Evolutionary conservation across 495 filamentous ascomycete genomes (phyloP).

Genomic region (Aspergillus sclerotiicarbonarius): DNA sequence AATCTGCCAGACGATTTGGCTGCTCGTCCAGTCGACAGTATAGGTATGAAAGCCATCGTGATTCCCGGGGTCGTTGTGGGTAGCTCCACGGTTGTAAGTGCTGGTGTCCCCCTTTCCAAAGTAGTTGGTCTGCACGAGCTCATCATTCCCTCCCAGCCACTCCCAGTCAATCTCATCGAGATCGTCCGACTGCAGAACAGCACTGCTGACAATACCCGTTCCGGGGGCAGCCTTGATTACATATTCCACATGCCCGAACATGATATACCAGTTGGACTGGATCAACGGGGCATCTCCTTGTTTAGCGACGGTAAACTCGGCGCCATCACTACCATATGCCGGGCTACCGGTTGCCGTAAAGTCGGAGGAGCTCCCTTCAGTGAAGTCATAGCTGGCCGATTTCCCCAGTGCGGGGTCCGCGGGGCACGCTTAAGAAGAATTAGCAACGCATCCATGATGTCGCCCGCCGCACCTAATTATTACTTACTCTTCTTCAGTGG

Average conservation of each 20-base stretch:
- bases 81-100: conserved; percentile 60
- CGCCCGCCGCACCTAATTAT: conserved; percentile 5
- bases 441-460: conserved; percentile 16
- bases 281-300: conserved; percentile 82
- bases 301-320: conserved; percentile 77
- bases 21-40: conserved; percentile 77
- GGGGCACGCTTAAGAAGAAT: conserved; percentile 56
- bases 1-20: conserved; percentile 68
- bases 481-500: conserved; percentile 64
- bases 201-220: conserved; percentile 66
- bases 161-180: conserved; percentile 93
- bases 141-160: conserved; percentile 66
- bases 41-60: conserved; percentile 73
- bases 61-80: conserved; percentile 49
- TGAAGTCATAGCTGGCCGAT: conserved; percentile 77
- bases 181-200: conserved; percentile 79
- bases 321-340: conserved; percentile 74
- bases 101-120: conserved; percentile 79
- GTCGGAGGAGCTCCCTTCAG: conserved; percentile 60
- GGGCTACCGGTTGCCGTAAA: conserved; percentile 66
- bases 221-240: conserved; percentile 60
- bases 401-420: conserved; percentile 79
- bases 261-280: conserved; percentile 70
- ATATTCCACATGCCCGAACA: conserved; percentile 64
- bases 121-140: conserved; percentile 73